These are phyloP conservation scores for Euphrasia confusa DNA, from an alignment of 257 asterid genomes.

Conservation along the genomic window DNA sequence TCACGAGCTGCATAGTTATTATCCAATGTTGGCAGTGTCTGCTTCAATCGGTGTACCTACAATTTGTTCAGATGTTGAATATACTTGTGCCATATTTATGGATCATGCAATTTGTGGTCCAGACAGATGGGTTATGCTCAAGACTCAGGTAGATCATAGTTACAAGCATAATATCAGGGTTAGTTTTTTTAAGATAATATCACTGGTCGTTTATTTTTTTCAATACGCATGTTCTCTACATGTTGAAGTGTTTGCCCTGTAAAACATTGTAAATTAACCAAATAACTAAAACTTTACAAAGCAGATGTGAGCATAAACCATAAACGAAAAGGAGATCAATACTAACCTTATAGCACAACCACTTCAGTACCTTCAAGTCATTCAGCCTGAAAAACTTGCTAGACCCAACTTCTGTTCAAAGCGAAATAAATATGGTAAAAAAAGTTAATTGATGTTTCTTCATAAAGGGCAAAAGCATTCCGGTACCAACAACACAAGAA, in stretches of 20 bases:
- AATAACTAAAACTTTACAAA: not conserved
- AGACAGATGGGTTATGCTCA: not conserved
- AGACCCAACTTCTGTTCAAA: constrained; percentile 65
- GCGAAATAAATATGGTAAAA: constrained; percentile 16
- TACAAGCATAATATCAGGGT: not conserved
- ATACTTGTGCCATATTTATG: too few species aligned
- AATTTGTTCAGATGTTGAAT: constrained; percentile 20
- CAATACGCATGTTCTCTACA: constrained; percentile 8
- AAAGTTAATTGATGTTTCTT: constrained; percentile 6
- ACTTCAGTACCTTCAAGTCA: constrained; percentile 71
- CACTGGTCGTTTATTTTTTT: not conserved
- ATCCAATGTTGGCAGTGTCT: constrained; percentile 65
- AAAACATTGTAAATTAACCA: not conserved
- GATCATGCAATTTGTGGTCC: too few species aligned
- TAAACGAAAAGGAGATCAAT: constrained; percentile 19
- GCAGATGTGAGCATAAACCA: not conserved
- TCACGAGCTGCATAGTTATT: constrained; percentile 75
- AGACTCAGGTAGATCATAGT: not conserved
- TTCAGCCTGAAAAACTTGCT: constrained; percentile 85
- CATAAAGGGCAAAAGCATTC: not conserved
- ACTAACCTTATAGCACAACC: constrained; percentile 87
- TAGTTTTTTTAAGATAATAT: not conserved
- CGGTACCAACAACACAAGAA: too few species aligned
- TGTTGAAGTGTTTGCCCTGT: not conserved
- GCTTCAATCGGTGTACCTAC: constrained; percentile 66